Evolutionary conservation across 441 rosid species (phyloP).

Genomic region (Pelargonium citronellum): DNA sequence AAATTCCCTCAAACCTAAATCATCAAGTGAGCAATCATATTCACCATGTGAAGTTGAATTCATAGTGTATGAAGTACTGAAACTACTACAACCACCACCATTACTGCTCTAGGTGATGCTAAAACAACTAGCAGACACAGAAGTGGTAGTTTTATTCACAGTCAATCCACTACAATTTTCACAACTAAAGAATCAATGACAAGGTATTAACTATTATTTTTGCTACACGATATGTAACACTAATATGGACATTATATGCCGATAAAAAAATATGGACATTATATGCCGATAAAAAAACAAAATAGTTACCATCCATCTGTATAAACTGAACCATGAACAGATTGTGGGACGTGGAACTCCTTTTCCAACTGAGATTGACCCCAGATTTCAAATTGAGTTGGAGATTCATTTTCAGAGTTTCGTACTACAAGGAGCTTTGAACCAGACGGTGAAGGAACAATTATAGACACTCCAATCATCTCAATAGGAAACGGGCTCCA

Average conservation of each 20-base stretch:
- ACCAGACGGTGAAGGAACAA: slow-evolving; percentile 84
- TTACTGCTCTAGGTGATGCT: too few relatives aligned
- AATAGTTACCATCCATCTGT: slow-evolving; percentile 68
- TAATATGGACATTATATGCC: too few relatives aligned
- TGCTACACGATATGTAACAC: too few relatives aligned
- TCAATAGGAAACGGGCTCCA: slow-evolving; percentile 89
- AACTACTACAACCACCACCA: background rate
- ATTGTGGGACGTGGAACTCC: slow-evolving; percentile 66
- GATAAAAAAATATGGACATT: background rate
- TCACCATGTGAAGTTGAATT: slow-evolving; percentile 2
- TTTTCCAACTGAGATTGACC: slow-evolving; percentile 64
- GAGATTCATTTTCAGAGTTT: slow-evolving; percentile 78
- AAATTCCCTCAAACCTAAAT: slow-evolving; percentile 87
- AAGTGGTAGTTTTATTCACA: too few relatives aligned
- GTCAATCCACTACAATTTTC: too few relatives aligned
- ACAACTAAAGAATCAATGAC: too few relatives aligned
- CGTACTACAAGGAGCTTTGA: slow-evolving; percentile 67
- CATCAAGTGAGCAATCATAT: slow-evolving; percentile 19
- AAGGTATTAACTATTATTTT: too few relatives aligned
- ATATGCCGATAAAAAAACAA: background rate
- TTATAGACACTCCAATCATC: slow-evolving; percentile 59
- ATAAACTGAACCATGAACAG: slow-evolving; percentile 81
- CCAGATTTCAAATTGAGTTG: slow-evolving; percentile 81
- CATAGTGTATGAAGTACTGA: background rate
- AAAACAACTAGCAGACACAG: too few relatives aligned